Evolutionary conservation across 768 basidiomycete genomes (phyloP).

Genomic region (Pleurotus pulmonarius): DNA sequence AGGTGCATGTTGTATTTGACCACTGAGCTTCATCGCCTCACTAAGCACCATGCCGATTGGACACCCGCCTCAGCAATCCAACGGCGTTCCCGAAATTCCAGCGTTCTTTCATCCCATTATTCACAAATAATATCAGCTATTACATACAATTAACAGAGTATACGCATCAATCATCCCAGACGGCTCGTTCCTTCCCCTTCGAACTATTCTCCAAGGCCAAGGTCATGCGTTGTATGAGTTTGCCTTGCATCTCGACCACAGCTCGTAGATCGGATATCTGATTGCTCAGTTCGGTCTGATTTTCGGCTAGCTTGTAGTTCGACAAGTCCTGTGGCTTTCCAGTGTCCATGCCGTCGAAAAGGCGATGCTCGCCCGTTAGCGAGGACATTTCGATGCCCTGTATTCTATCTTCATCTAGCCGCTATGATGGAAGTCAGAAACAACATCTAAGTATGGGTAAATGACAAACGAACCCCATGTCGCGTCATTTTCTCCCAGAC

Average conservation of each 20-base stretch:
- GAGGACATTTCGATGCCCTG: slow-evolving; percentile 12
- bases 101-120: too few relatives aligned
- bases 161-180: not conserved
- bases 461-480: slow-evolving; percentile 31
- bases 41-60: too few relatives aligned
- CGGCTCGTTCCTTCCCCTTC: slow-evolving; percentile 18
- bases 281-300: slow-evolving; percentile 59
- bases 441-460: not conserved
- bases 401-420: slow-evolving; percentile 12
- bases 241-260: slow-evolving; percentile 57
- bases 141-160: too few relatives aligned
- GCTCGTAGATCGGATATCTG: slow-evolving; percentile 59
- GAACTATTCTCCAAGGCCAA: slow-evolving; percentile 23
- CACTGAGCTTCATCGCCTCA: too few relatives aligned
- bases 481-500: slow-evolving; percentile 84
- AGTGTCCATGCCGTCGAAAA: slow-evolving; percentile 7
- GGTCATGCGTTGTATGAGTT: slow-evolving; percentile 39
- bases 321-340: slow-evolving; percentile 38
- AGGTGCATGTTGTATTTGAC: too few relatives aligned
- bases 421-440: not conserved
- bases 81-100: too few relatives aligned
- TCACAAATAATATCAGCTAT: too few relatives aligned
- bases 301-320: slow-evolving; percentile 60
- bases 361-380: slow-evolving; percentile 12
- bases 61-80: too few relatives aligned